Base-by-base conservation (phyloP, 2,329 filamentous ascomycete genomes). In the Dichotomopilus funicola region DNA sequence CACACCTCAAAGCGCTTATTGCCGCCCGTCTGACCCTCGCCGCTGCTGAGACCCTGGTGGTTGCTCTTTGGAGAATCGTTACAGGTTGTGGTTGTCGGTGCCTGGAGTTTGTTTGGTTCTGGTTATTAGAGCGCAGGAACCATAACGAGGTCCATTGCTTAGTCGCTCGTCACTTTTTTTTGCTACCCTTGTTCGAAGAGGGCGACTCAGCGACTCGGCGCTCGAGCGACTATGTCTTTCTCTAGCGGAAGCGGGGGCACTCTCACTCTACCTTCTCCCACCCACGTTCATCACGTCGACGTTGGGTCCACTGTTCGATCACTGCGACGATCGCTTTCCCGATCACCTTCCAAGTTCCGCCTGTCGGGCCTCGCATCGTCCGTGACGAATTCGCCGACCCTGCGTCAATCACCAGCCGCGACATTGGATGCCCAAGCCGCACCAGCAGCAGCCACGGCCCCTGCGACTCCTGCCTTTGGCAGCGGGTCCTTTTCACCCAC, bases 261-360 rank as follows among this genome's bases (percentile, higher is more conserved):
- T 57, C 78, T 95, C 65, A 90, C 94, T 67, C 78, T 96, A 65
- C 86, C 90, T 61, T 96, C 91, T 59, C 91, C 92, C 56, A 92
- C 88, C 48, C 85, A 89, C 66, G 83, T 84, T 59, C 88, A 89
- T 70, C 86, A 88, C 72, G 87, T 92, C 65, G 89, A 95, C 74
- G 84, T 89, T 61, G 68, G 68, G 53, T 86, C 88, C 59, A 85
- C 88, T 50, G 88, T 96, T 61, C 83, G 89, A 67, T 88, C 90
- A 65, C 78, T 96, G 56, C 82, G 91, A 62, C 88, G 90, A 64
- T 96, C 92, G 33, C 78, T 96, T 61, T 96, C 91, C 55, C 83
- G 91, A 65, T 96, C 92, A n/a, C 92, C 92, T 9, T 96, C 92
- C 36, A 95, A 94, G 70, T 92, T 94, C 69, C 79, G 82, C 55